Evolutionary conservation across 2,329 filamentous ascomycete genomes (phyloP).

Genomic region (Colletotrichum sp.): DNA sequence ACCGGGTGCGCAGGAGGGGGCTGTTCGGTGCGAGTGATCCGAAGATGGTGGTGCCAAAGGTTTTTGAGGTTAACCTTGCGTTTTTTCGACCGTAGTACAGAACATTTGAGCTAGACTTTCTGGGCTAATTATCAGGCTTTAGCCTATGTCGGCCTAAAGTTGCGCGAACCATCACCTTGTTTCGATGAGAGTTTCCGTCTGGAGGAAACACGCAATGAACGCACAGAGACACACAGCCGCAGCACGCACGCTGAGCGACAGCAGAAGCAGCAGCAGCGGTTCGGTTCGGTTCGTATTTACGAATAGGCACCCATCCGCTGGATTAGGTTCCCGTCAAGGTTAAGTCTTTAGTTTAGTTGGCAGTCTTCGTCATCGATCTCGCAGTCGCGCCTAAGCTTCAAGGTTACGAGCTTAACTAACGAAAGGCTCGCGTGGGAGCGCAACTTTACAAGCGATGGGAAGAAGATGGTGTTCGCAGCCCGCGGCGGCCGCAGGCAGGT

Average conservation of each 20-base stretch:
- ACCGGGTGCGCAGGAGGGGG: neutral
- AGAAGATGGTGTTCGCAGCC: neutral
- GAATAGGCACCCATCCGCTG: neutral
- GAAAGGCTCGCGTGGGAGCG: neutral
- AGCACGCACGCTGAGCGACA: neutral
- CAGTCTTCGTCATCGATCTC: slow-evolving; percentile 6
- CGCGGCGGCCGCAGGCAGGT: neutral
- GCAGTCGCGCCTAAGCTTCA: neutral
- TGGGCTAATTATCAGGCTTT: neutral
- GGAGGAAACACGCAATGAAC: neutral
- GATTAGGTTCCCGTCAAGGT: neutral
- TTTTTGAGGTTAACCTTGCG: slow-evolving; percentile 8
- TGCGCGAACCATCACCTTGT: neutral
- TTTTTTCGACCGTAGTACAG: neutral
- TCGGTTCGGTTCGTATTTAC: neutral
- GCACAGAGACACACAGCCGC: neutral
- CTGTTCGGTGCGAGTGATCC: neutral
- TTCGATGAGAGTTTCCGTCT: neutral
- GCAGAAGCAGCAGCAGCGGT: neutral
- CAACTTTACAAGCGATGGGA: neutral
- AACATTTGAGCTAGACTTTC: neutral
- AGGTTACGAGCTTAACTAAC: neutral
- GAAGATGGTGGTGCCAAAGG: neutral
- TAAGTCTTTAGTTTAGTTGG: neutral
- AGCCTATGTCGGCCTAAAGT: neutral